phyloP scores from a whole-genome alignment of 495 filamentous ascomycete species.

The Penicillium canariense region DNA sequence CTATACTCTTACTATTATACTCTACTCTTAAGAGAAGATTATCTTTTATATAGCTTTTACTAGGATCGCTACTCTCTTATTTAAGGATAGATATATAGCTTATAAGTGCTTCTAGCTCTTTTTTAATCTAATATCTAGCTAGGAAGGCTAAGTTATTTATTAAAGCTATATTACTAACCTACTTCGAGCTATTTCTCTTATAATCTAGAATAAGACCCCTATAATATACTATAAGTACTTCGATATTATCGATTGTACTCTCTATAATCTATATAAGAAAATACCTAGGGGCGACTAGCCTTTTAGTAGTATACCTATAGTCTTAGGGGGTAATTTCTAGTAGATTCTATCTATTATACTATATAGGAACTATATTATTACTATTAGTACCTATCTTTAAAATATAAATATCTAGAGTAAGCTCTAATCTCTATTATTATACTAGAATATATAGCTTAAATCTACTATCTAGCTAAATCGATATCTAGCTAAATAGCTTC shows the following conservation, averaged over 20 bases:
- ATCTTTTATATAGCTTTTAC: no score
- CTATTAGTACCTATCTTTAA: background rate
- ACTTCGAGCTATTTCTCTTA: background rate
- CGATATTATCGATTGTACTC: background rate
- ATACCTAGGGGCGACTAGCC: background rate
- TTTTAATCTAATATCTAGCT: background rate
- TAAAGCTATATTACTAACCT: background rate
- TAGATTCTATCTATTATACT: background rate
- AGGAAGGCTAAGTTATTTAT: background rate
- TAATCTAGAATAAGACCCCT: background rate
- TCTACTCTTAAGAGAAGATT: no score
- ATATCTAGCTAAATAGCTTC: background rate
- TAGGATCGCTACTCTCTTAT: no score
- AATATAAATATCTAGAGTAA: no score
- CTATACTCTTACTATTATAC: no score
- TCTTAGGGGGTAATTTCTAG: background rate
- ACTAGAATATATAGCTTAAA: background rate
- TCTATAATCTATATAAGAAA: background rate
- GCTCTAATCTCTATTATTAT: no score
- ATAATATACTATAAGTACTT: background rate
- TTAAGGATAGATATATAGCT: background rate
- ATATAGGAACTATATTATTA: background rate
- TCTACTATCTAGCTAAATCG: background rate
- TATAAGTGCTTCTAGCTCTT: background rate
- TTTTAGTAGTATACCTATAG: background rate